Evolutionary conservation across 768 basidiomycete genomes (phyloP).

Genomic region (Amanita inopinata): DNA sequence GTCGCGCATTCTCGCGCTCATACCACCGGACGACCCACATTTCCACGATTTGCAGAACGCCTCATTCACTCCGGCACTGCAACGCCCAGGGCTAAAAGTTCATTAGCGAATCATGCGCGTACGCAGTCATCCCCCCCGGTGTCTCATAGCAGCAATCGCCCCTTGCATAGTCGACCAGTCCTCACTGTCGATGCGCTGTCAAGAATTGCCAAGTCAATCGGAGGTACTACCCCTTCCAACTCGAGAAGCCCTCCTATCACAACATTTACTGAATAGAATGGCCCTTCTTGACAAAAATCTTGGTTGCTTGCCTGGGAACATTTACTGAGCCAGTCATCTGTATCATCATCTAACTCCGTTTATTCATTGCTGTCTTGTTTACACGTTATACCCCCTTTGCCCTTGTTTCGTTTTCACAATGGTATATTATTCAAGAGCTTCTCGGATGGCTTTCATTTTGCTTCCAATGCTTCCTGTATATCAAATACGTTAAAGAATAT

Average conservation of each 20-base stretch:
- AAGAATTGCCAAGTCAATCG: constrained; percentile 53
- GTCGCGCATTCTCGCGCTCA: constrained; percentile 45
- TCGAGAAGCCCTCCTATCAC: constrained; percentile 16
- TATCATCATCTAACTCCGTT: no score
- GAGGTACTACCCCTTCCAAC: constrained; percentile 20
- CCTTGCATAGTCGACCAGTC: constrained; percentile 50
- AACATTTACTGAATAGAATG: constrained; percentile 14
- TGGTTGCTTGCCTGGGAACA: background rate
- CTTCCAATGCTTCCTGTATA: no score
- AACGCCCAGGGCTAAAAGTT: constrained; percentile 30
- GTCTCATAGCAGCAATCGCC: constrained; percentile 26
- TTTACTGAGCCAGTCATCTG: background rate
- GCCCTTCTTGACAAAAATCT: background rate
- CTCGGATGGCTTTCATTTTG: no score
- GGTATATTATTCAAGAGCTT: no score
- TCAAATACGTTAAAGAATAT: no score
- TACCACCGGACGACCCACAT: constrained; percentile 38
- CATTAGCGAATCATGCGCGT: constrained; percentile 37
- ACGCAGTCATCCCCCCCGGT: constrained; percentile 60
- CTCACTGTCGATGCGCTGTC: constrained; percentile 67
- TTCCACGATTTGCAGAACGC: constrained; percentile 20
- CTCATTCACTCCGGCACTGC: constrained; percentile 35
- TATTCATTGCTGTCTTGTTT: no score
- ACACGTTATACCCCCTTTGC: no score
- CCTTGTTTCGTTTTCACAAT: no score